A percentile compares a stretch with the other conserved stretches of the same genome.
phyloP scores from a whole-genome alignment of 345 rosid genomes.

The Cardamine chenopodiifolia region DNA sequence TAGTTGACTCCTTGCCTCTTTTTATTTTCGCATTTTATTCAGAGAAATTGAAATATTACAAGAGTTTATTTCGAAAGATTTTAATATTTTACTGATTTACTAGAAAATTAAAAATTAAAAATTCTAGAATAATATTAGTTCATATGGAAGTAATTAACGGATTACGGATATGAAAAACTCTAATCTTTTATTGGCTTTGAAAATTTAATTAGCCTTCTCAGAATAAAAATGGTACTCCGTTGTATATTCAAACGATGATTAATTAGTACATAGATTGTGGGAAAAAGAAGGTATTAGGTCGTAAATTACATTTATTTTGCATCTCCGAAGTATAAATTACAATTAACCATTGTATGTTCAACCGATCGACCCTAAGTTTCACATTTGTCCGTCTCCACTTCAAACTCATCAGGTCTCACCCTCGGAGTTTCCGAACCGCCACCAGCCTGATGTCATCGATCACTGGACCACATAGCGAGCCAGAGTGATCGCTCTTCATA shows the following conservation, averaged over 20 bases:
- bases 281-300: too few species aligned
- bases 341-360: background rate
- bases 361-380: background rate
- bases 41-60: too few species aligned
- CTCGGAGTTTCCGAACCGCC: constrained; percentile 41
- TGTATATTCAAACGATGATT: background rate
- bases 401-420: background rate
- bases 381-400: background rate
- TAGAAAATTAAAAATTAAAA: too few species aligned
- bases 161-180: background rate
- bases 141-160: background rate
- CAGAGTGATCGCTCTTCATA: constrained; percentile 66
- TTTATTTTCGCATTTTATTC: too few species aligned
- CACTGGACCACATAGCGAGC: constrained; percentile 81
- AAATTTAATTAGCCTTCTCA: background rate
- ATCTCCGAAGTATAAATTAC: constrained; percentile 2
- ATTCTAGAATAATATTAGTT: background rate
- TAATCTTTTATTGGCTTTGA: background rate
- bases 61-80: too few species aligned
- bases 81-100: too few species aligned
- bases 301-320: background rate
- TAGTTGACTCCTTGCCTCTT: too few species aligned
- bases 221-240: background rate
- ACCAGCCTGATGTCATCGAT: constrained; percentile 65
- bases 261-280: background rate